phyloP scores from a whole-genome alignment of 2,329 filamentous ascomycete species.

The Fonsecaea pedrosoi region DNA sequence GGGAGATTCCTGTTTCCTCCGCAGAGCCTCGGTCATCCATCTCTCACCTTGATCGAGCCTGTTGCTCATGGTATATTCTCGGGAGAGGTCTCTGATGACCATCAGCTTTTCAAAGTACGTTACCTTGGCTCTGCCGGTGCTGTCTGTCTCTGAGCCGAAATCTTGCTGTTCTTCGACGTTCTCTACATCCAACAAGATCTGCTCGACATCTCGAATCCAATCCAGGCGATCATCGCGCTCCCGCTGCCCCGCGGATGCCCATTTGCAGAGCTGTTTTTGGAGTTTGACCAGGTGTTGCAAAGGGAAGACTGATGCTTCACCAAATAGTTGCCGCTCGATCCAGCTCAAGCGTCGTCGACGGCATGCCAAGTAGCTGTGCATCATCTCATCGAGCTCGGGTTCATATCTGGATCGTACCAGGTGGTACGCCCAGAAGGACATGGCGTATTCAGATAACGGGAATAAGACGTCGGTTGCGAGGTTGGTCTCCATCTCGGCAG shows the following conservation, averaged over 20 bases:
- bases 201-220: neutral
- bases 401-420: neutral
- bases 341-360: neutral
- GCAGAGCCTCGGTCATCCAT: neutral
- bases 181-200: neutral
- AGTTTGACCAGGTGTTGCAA: neutral
- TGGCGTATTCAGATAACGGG: neutral
- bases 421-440: neutral
- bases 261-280: neutral
- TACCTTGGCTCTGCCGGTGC: neutral
- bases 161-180: neutral
- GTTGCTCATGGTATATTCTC: slow-evolving; percentile 2
- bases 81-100: slow-evolving; percentile 2
- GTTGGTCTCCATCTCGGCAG: neutral
- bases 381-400: neutral
- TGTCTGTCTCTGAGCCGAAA: neutral
- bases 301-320: neutral
- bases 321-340: neutral
- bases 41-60: neutral
- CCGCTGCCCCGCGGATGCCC: neutral
- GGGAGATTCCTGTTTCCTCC: neutral
- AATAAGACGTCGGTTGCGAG: neutral
- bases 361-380: neutral
- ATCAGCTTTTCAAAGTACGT: slow-evolving; percentile 3
- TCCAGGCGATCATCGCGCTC: neutral